Evolutionary conservation across 1,284 basidiomycete genomes (phyloP).

Genomic region (Coniferiporia weirii): DNA sequence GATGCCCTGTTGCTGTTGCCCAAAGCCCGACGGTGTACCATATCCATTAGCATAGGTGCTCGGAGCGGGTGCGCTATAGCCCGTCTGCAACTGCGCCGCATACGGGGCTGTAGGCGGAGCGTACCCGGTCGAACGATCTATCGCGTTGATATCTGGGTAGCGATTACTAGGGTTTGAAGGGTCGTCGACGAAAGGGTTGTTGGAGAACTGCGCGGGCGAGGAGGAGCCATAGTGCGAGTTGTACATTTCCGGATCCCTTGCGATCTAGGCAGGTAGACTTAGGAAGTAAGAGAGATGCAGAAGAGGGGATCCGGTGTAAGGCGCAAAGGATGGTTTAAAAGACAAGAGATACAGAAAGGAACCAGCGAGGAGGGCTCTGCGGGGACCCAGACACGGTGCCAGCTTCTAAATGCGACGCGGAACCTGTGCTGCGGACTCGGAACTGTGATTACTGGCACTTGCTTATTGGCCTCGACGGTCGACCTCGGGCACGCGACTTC

Average conservation of each 20-base stretch:
- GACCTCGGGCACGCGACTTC: too few species aligned
- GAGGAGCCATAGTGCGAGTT: conserved; percentile 2
- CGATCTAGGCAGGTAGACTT: too few species aligned
- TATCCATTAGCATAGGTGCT: neutral
- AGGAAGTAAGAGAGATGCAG: too few species aligned
- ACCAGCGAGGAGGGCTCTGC: too few species aligned
- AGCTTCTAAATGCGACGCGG: too few species aligned
- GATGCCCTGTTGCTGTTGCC: conserved; percentile 21
- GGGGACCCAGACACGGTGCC: too few species aligned
- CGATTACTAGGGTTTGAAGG: conserved; percentile 40
- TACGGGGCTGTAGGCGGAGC: conserved; percentile 9
- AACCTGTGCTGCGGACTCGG: too few species aligned
- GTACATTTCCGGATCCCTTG: conserved; percentile 1
- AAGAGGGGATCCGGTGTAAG: too few species aligned
- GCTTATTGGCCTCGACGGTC: too few species aligned
- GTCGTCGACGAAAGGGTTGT: conserved; percentile 53
- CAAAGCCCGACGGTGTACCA: conserved; percentile 5
- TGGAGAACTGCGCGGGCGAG: conserved; percentile 26
- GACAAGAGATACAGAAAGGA: too few species aligned
- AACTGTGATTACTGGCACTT: too few species aligned
- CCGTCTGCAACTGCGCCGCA: conserved; percentile 7
- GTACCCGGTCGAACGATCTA: conserved; percentile 12
- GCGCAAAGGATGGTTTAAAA: too few species aligned
- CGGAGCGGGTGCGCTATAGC: conserved; percentile 21
- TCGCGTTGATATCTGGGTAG: conserved; percentile 43